phyloP scores from a whole-genome alignment of 352 stramenopile genomes.

The Elongisporangium anandrum region DNA sequence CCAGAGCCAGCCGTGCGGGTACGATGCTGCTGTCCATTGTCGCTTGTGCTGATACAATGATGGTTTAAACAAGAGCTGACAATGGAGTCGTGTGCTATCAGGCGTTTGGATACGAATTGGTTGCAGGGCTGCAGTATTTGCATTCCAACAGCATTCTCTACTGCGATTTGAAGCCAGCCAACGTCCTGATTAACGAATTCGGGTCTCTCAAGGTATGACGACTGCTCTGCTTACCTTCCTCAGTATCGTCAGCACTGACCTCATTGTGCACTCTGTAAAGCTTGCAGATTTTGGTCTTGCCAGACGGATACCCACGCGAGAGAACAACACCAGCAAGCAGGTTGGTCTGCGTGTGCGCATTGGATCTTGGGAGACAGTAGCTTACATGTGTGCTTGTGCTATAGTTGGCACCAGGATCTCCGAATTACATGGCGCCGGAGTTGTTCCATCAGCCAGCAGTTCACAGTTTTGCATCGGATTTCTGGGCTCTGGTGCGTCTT shows the following conservation, averaged over 20 bases:
- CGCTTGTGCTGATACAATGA: not conserved
- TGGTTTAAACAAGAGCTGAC: not conserved
- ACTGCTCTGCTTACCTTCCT: not conserved
- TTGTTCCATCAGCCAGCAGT: conserved; percentile 81
- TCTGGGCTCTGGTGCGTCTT: conserved; percentile 69
- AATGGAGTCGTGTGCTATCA: conserved; percentile 6
- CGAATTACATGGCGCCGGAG: conserved; percentile 92
- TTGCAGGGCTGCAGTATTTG: conserved; percentile 85
- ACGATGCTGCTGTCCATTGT: conserved; percentile 3
- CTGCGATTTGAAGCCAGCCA: conserved; percentile 90
- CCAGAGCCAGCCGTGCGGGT: conserved; percentile 77
- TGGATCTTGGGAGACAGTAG: not conserved
- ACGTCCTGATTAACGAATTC: conserved; percentile 91
- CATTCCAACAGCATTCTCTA: conserved; percentile 87
- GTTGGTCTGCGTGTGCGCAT: not conserved
- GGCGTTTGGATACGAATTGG: conserved; percentile 68
- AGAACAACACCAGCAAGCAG: conserved; percentile 12
- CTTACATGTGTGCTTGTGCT: not conserved
- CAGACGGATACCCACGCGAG: conserved; percentile 66
- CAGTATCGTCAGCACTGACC: not conserved
- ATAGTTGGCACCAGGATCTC: conserved; percentile 65
- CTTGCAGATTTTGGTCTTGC: conserved; percentile 89
- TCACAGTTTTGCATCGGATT: conserved; percentile 89
- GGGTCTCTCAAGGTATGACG: conserved; percentile 77
- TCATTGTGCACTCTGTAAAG: conserved; percentile 17